Base-by-base conservation (phyloP, 2,329 filamentous ascomycete genomes). In the Alternaria ventricosa region DNA sequence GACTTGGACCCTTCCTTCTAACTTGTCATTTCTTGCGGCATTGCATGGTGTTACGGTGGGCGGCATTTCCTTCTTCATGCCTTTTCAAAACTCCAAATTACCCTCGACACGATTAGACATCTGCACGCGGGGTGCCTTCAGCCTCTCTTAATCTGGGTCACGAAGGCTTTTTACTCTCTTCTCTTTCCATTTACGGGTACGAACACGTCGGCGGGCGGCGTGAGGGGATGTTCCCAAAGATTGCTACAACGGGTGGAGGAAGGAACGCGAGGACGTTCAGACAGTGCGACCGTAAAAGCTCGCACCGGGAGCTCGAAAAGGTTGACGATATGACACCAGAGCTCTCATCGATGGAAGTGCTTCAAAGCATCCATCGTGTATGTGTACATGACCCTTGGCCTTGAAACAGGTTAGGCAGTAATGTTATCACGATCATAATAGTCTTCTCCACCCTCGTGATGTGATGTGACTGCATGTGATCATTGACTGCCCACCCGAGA, bases 1-100 rank as follows among this genome's bases (percentile, higher is more conserved):
- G 49, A 64, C 54, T 62, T 60, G 41, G 60, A 53, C 64, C 69
- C 69, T 63, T 49, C 43, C 51, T 65, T 62, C 63, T 70, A 66
- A 64, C 60, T 61, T 56, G 53, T 71, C 63, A 65, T 70, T 71
- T 73, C 54, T 70, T 78, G 77, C 78, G 78, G 78, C 78, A 80
- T 80, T 79, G 78, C 78, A 78, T 71, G 78, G 78, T 71, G 78
- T 80, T 71, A 63, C 59, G 75, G 74, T 68, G 65, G 72, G 71
- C 57, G 68, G 69, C 63, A 66, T 70, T 68, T 62, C 55, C 43
- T 66, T 68, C 67, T 62, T 41, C 41, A 65, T 62, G 51, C 44
- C 57, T 68, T 69, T 73, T 69, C 63, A 70, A 77, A 78, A 70
- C 69, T 68, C 63, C 63, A 77, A 71, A 70, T 69, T 69, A 60